phyloP scores from a whole-genome alignment of 2,329 filamentous ascomycete genomes.

The Aureobasidium sp. region DNA sequence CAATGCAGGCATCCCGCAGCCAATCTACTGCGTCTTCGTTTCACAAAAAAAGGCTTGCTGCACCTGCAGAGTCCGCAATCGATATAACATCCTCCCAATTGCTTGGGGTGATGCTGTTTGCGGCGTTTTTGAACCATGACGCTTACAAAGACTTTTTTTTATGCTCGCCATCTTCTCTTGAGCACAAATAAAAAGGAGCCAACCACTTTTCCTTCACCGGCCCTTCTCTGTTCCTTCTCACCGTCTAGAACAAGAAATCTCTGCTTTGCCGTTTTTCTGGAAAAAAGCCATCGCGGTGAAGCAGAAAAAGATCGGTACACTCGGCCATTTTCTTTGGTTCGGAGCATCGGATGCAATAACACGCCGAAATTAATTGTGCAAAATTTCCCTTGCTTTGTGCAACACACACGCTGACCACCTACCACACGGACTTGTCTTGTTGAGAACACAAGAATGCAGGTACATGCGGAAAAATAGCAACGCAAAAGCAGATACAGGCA shows the following conservation, averaged over 20 bases:
- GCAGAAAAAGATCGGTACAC: background rate
- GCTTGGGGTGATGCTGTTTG: background rate
- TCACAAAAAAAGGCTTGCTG: conserved; percentile 3
- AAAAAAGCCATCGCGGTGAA: background rate
- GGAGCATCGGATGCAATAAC: background rate
- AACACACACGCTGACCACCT: background rate
- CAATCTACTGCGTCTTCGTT: background rate
- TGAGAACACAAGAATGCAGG: background rate
- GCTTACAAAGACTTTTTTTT: background rate
- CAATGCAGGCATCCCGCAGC: background rate
- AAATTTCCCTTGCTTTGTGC: background rate
- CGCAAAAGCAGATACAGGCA: background rate
- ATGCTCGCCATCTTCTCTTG: background rate
- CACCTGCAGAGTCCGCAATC: background rate
- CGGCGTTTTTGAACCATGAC: background rate
- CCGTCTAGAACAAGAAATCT: background rate
- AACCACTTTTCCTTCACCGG: background rate
- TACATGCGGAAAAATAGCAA: background rate
- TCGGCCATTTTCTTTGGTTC: background rate
- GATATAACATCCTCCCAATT: background rate
- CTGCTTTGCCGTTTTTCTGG: background rate
- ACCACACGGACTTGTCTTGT: too few relatives aligned
- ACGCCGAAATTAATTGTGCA: background rate
- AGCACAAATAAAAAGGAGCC: background rate
- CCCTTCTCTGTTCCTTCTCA: background rate